These are phyloP conservation scores for Glonium stellatum DNA, from an alignment of 495 filamentous ascomycete species.

Conservation along the genomic window DNA sequence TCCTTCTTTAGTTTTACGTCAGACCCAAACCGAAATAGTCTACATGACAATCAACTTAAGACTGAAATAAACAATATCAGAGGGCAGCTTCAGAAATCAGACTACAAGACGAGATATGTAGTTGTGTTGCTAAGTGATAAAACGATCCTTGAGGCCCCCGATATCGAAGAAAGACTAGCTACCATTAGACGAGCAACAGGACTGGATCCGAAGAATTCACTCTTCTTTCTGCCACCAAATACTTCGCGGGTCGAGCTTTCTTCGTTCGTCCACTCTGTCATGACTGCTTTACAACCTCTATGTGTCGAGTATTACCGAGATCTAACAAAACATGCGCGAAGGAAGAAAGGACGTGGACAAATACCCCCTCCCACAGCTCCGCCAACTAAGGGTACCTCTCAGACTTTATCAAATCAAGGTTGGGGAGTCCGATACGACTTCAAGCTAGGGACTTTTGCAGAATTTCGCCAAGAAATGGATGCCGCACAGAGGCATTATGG, in stretches of 20 bases:
- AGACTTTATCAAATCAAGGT: slow-evolving; percentile 71
- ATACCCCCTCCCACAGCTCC: slow-evolving; percentile 79
- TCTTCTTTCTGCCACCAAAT: slow-evolving; percentile 69
- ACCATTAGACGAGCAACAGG: slow-evolving; percentile 69
- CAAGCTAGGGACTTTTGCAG: slow-evolving; percentile 82
- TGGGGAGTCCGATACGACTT: slow-evolving; percentile 93
- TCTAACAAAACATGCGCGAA: slow-evolving; percentile 75
- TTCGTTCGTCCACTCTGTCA: slow-evolving; percentile 57
- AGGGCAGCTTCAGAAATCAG: slow-evolving; percentile 55
- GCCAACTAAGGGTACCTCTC: slow-evolving; percentile 72
- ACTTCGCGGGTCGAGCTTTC: slow-evolving; percentile 52
- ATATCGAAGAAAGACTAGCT: slow-evolving; percentile 68
- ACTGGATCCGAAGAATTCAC: slow-evolving; percentile 64
- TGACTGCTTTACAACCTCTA: slow-evolving; percentile 53
- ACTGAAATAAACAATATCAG: slow-evolving; percentile 75
- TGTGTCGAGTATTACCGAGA: slow-evolving; percentile 83
- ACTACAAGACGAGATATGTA: slow-evolving; percentile 66
- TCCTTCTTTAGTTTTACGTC: slow-evolving; percentile 66
- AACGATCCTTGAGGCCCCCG: slow-evolving; percentile 49
- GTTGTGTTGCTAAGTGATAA: slow-evolving; percentile 71
- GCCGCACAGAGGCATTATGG: slow-evolving; percentile 74
- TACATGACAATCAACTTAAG: slow-evolving; percentile 81
- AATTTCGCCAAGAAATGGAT: slow-evolving; percentile 87
- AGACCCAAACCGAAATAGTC: slow-evolving; percentile 60
- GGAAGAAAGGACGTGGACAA: slow-evolving; percentile 68